Base-by-base conservation (phyloP, 306 rosid genomes). In the Amphicarpaea edgeworthii region DNA sequence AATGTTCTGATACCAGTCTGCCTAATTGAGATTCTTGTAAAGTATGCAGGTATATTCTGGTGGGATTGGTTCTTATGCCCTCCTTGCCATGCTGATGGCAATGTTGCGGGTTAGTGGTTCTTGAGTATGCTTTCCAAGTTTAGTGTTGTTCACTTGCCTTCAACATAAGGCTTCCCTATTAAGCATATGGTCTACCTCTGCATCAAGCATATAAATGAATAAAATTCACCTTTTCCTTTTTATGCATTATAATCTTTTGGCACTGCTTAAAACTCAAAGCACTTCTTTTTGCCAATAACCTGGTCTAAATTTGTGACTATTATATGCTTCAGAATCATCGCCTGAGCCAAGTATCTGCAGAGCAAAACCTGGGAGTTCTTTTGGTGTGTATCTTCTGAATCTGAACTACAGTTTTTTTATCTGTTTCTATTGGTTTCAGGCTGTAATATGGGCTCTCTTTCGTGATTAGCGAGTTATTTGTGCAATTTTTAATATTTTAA, bases 1-100 rank as follows among this genome's bases (percentile, higher is more conserved):
- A 72, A 72, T 60, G 38, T 58, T 68, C 57, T 68, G 11, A 53
- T 12, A 72, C 68, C 45, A 38, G 59, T 63, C 71, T 78, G 5
- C 72, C 82, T 77, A 73, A 83, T 82, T 76, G 73, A 71, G 51
- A 72, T 80, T 88, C 70, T 45, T 82, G 55, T 79, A 7, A 81
- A 72, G 68, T 67, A 65, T 85, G 86, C 84, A 95, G 97, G 99
- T 95, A 43, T 95, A 89, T 88, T 87, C 97, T 83, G 99, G 99
- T 40, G 99, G 99, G 79, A 72, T 95, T 79, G 96, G 99, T 77
- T 92, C 97, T 23, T 95, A 92, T 84, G 97, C 99, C 2, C 97
- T 95, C 71, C 97, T 95, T 75, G 60, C 96, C 54, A 95, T 95
- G 97, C 84, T 95, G 63, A 83, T 95, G 93, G 93, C 99, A 53